These are phyloP conservation scores for Mycena kentingensis DNA, from an alignment of 768 basidiomycete species.

Conservation along the genomic window DNA sequence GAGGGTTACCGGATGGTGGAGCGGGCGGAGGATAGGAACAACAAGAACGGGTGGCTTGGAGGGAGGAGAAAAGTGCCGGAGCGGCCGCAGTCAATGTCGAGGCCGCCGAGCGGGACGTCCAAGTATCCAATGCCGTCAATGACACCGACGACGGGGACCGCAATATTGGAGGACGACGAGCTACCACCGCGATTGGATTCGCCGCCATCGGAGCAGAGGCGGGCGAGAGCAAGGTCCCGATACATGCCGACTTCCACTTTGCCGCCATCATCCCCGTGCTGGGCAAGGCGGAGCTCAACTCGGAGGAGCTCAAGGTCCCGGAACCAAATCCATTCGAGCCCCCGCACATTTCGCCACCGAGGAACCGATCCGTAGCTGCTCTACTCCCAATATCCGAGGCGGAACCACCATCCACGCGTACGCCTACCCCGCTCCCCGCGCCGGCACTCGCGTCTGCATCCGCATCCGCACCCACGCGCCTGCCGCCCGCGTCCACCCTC, in stretches of 20 bases:
- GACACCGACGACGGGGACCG: constrained; percentile 29
- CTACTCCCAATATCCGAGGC: constrained; percentile 26
- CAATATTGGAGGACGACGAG: constrained; percentile 54
- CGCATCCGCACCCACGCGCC: too few species aligned
- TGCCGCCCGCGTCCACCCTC: constrained; percentile 27
- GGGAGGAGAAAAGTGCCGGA: constrained; percentile 42
- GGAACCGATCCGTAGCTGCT: constrained; percentile 46
- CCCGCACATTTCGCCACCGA: constrained; percentile 37
- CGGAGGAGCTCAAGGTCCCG: constrained; percentile 39
- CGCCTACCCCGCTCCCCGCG: constrained; percentile 1
- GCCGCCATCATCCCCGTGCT: constrained; percentile 75
- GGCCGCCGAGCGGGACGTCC: constrained; percentile 53
- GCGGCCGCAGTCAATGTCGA: constrained; percentile 40
- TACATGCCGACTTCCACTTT: constrained; percentile 85
- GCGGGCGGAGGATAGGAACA: constrained; percentile 56
- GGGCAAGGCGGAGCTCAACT: constrained; percentile 53
- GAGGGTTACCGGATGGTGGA: constrained; percentile 72
- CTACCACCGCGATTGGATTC: constrained; percentile 65
- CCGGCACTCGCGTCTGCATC: constrained; percentile 16
- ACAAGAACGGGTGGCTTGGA: constrained; percentile 77
- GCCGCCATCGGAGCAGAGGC: constrained; percentile 28
- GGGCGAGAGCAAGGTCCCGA: constrained; percentile 50
- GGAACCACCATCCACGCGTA: not conserved
- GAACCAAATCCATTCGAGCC: constrained; percentile 30
- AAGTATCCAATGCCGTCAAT: constrained; percentile 34